phyloP scores from a whole-genome alignment of 371 early-diverging fungal genomes.

The Rhizopus delemar region DNA sequence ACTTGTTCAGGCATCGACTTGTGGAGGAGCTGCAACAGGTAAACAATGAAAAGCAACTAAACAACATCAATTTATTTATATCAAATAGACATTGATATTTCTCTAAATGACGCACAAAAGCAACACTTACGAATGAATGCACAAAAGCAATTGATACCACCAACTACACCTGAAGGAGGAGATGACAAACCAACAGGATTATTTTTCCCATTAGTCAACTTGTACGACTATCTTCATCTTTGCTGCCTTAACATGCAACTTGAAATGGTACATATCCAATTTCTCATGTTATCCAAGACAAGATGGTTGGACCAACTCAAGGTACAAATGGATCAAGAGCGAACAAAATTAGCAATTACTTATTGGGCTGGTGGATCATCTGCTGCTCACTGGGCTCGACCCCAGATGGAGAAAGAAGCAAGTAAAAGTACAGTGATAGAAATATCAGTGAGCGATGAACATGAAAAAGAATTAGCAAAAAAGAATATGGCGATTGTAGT shows the following conservation, averaged over 20 bases:
- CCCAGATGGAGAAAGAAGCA: constrained; percentile 24
- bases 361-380: constrained; percentile 65
- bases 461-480: constrained; percentile 19
- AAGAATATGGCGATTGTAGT: constrained; percentile 27
- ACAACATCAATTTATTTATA: background rate
- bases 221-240: constrained; percentile 71
- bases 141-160: constrained; percentile 55
- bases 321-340: constrained; percentile 58
- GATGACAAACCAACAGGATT: constrained; percentile 8
- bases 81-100: constrained; percentile 50
- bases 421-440: constrained; percentile 22
- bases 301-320: constrained; percentile 69
- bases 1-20: constrained; percentile 45
- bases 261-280: constrained; percentile 67
- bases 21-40: constrained; percentile 37
- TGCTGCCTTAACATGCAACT: constrained; percentile 68
- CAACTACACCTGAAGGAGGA: constrained; percentile 13
- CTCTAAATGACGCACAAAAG: constrained; percentile 53
- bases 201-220: constrained; percentile 57
- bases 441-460: constrained; percentile 35
- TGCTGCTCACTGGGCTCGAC: constrained; percentile 47
- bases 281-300: constrained; percentile 56
- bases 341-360: constrained; percentile 55
- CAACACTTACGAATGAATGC: constrained; percentile 51
- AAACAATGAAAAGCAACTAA: background rate